Evolutionary conservation across 768 basidiomycete genomes (phyloP).

Genomic region (Pulveroboletus sp.): DNA sequence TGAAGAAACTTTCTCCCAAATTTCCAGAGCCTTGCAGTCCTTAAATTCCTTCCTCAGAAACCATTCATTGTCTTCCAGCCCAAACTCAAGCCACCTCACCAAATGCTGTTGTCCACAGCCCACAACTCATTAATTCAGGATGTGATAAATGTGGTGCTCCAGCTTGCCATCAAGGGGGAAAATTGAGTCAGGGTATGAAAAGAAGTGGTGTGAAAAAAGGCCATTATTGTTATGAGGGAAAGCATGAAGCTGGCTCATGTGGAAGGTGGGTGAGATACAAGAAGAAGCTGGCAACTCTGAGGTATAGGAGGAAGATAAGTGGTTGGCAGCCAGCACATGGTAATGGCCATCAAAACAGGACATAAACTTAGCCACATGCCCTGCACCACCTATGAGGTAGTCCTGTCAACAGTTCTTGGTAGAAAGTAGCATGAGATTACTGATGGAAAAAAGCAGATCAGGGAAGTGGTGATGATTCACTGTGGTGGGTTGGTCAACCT

Average conservation of each 20-base stretch:
- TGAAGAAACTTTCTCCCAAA: too few relatives aligned
- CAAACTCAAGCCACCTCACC: constrained; percentile 16
- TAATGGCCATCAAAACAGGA: constrained; percentile 33
- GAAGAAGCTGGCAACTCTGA: constrained; percentile 22
- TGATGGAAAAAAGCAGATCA: background rate
- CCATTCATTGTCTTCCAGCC: constrained; percentile 7
- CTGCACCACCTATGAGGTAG: background rate
- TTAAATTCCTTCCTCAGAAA: background rate
- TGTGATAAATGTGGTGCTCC: background rate
- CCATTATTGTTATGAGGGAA: constrained; percentile 35
- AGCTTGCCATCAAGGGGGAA: background rate
- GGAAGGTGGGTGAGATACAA: constrained; percentile 29
- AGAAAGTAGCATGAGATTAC: background rate
- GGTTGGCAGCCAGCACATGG: constrained; percentile 14
- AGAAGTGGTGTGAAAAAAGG: constrained; percentile 33
- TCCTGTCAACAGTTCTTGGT: background rate
- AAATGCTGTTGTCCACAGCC: constrained; percentile 19
- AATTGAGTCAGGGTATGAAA: background rate
- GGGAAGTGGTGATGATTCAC: background rate
- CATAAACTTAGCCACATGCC: constrained; percentile 48
- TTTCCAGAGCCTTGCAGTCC: constrained; percentile 3
- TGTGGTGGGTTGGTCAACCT: background rate
- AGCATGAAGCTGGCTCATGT: constrained; percentile 28
- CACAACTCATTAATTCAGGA: constrained; percentile 3
- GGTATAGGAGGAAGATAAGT: constrained; percentile 18